These are phyloP conservation scores for Suhomyces terraborum DNA, from an alignment of 1,139 yeast genomes.

Conservation along the genomic window DNA sequence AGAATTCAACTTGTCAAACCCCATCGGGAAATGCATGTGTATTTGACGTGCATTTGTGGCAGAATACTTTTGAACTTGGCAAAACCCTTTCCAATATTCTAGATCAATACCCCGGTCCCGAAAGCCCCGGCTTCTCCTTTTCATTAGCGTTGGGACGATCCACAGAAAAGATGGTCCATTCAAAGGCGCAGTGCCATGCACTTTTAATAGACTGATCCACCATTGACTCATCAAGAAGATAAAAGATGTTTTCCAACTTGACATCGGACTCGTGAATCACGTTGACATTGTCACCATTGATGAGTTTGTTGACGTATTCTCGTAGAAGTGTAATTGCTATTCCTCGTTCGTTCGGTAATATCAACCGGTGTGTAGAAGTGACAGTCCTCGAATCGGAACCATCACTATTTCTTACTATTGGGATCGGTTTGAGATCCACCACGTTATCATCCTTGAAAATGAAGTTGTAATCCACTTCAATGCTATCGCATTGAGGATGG, in stretches of 20 bases:
- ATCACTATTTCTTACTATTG: conserved; percentile 1
- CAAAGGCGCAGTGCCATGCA: conserved; percentile 22
- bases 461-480: conserved; percentile 20
- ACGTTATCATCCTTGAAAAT: conserved; percentile 15
- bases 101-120: not conserved
- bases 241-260: conserved; percentile 24
- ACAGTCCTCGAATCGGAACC: not conserved
- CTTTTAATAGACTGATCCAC: conserved; percentile 25
- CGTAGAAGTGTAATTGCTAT: conserved; percentile 24
- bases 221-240: conserved; percentile 27
- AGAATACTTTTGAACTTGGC: not conserved
- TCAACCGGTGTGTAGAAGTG: conserved; percentile 14
- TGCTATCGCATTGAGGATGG: conserved; percentile 22
- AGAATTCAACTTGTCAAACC: too few species aligned
- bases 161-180: conserved; percentile 16
- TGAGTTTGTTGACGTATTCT: conserved; percentile 25
- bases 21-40: too few species aligned
- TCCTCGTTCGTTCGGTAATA: conserved; percentile 31
- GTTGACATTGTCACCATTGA: conserved; percentile 20
- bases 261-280: conserved; percentile 19
- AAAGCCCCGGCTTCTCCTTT: conserved; percentile 6
- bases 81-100: not conserved
- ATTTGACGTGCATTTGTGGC: not conserved
- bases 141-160: conserved; percentile 2
- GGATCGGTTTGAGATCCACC: conserved; percentile 8